Base-by-base conservation (phyloP, 2,329 filamentous ascomycete genomes). In the Teratosphaeria nubilosa region DNA sequence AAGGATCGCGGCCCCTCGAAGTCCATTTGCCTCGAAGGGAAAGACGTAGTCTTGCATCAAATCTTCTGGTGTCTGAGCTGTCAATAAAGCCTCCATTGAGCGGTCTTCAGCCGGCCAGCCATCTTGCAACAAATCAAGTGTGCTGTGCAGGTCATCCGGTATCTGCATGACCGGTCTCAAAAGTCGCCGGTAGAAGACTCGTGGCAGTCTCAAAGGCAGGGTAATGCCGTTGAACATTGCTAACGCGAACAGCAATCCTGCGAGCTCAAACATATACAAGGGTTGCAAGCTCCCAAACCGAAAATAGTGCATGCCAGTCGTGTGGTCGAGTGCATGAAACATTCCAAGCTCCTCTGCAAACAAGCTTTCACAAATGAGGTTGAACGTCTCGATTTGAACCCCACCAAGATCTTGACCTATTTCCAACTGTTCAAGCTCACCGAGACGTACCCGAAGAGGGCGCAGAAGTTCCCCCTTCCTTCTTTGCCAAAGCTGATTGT, bases 331-430 rank as follows among this genome's bases (percentile, higher is more conserved):
- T 22, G 16, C 22, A 0, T 85, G 87, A 70, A 97, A 97, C 56
- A 88, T 84, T 1, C 84, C 91, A 67, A 88, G 90, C 51, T 85
- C 81, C 4, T 90, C 87, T 65, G 90, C 80, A 52, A 97, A 80
- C 3, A 88, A 88, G 68, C 95, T 86, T 0, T 84, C 83, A 65
- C 96, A 85, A 20, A 89, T 85, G 30, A 96, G 75, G 16, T 90
- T 85, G 75, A 99, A 97, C 70, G 96, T 97, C 63, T 99, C 94
- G 70, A 96, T 91, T 66, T 96, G 92, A 1, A 99, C 91, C 62
- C 94, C 94, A 51, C 94, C 94, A 54, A 92, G 90, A 71, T 99
- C 94, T 34, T 95, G 84, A 0, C 94, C 94, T 70, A 95, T 86
- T 72, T 97, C 94, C 31, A 90, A 90, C 56, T 80, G 79, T 34